Evolutionary conservation across 148 eudicot species (phyloP), one percentile per base, ranked within the genome.

Genomic region (Camellia granthamiana): DNA sequence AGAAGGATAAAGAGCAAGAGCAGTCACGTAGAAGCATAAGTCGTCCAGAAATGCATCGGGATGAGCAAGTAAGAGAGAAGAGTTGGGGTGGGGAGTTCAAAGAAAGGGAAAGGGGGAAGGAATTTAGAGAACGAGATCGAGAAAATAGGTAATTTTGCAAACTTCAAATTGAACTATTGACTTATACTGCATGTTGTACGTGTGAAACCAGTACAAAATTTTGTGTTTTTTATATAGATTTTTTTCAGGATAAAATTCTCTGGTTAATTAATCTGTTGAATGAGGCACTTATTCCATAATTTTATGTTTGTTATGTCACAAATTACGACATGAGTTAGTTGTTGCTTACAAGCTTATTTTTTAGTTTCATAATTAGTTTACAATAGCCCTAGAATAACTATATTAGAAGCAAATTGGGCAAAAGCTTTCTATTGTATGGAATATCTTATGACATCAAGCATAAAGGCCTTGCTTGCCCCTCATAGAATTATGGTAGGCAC

Each of bases 1-100:
- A 23, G 30, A 23, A 23, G 30, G 30, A 77, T 5, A 83, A 69
- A 49, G 84, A 81, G 72, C 73, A 55, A 15, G 90, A 86, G 21
- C 87, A 83, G 18, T 85, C 85, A 16, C 88, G 83, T 19, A 87
- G 89, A 52, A 89, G 91, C 62, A 84, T 86, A 79, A 89, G 93
- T 58, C 89, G 76, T 80, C 64, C 85, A 46, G 86, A 63, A 83
- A 91, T 83, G 78, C 90, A 77, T 68, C 85, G 82, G n/a, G 89
- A 87, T 55, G 91, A 78, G 73, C 78, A 12, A 12, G 84, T 85
- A 3, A 81, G 80, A 70, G 92, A 89, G 84, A 88, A 74, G 72
- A 86, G 81, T 56, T 72, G 79, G 65, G 92, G 87, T 7, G 88
- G 83, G 30, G 30, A 87, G 66, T 74, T 71, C 11, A 75, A 76